Evolutionary conservation across 805 yeast genomes (phyloP).

Genomic region (Sugiyamaella americana): DNA sequence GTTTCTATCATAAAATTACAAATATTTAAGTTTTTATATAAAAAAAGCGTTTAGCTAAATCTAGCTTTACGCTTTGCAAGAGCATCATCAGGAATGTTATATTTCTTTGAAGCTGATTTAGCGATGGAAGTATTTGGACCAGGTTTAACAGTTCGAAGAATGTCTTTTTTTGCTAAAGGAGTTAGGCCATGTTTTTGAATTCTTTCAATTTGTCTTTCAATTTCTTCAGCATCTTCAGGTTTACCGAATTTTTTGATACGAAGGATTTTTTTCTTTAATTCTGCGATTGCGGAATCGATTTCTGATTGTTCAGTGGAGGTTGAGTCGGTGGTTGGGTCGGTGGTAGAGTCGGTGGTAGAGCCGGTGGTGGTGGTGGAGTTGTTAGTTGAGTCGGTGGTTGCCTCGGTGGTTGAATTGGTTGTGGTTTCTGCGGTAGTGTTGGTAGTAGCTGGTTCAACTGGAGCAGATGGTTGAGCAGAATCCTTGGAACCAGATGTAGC

Average conservation of each 20-base stretch:
- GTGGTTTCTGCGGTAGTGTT: conserved; percentile 1
- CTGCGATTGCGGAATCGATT: conserved; percentile 52
- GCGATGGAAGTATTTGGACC: background rate
- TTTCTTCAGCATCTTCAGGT: conserved; percentile 39
- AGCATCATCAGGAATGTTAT: conserved; percentile 18
- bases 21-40: too few relatives aligned
- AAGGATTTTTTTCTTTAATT: conserved; percentile 57
- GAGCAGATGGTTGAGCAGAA: background rate
- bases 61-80: conserved; percentile 20
- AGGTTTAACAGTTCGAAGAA: background rate
- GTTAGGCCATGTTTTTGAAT: conserved; percentile 70
- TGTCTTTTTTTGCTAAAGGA: background rate
- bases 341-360: conserved; percentile 18
- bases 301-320: conserved; percentile 21
- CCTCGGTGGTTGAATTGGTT: conserved; percentile 2
- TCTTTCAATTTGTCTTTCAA: conserved; percentile 59
- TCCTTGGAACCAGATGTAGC: background rate
- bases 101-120: background rate
- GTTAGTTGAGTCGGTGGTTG: conserved; percentile 3
- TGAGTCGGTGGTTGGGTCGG: conserved; percentile 16
- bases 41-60: too few relatives aligned
- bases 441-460: background rate
- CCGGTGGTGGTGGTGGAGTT: conserved; percentile 19
- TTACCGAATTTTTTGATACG: conserved; percentile 77
- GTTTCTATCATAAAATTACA: too few relatives aligned